These are phyloP conservation scores for Bryoerythrophyllum caledonicum DNA, from an alignment of 225 moss, liverwort and hornwort species.

Conservation along the genomic window DNA sequence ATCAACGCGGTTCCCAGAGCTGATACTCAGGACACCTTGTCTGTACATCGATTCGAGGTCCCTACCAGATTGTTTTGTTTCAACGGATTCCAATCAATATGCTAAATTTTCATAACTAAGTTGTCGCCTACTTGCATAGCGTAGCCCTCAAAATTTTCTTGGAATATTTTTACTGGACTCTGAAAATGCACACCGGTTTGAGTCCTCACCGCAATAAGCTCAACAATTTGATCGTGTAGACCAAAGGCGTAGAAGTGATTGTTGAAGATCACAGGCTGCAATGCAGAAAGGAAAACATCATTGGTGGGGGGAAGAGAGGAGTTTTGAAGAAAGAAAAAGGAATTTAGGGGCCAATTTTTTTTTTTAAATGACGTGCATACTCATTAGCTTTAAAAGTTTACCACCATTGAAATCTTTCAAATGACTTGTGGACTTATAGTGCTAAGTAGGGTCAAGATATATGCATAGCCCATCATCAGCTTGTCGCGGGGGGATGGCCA, in stretches of 20 bases:
- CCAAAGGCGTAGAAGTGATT: slow-evolving; percentile 95
- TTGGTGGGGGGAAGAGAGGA: no score
- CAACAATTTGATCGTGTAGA: slow-evolving; percentile 83
- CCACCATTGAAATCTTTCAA: background rate
- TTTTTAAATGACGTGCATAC: no score
- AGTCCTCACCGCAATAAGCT: slow-evolving; percentile 76
- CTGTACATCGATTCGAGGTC: slow-evolving; percentile 66
- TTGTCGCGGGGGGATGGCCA: slow-evolving; percentile 92
- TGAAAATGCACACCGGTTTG: slow-evolving; percentile 74
- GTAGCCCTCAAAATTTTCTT: slow-evolving; percentile 87
- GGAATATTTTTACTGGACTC: slow-evolving; percentile 74
- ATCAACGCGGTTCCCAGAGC: slow-evolving; percentile 70
- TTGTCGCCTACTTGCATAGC: slow-evolving; percentile 76
- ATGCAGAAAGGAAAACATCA: slow-evolving; percentile 5
- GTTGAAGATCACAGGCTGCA: slow-evolving; percentile 88
- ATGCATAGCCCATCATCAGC: slow-evolving; percentile 91
- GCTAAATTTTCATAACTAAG: slow-evolving; percentile 77
- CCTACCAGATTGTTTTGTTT: slow-evolving; percentile 80
- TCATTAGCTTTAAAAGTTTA: background rate
- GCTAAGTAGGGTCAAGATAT: slow-evolving; percentile 85
- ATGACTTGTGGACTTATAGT: slow-evolving; percentile 49
- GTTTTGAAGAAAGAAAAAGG: no score
- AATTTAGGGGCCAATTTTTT: no score
- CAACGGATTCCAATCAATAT: slow-evolving; percentile 89
- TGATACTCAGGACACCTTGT: slow-evolving; percentile 79